Conservation (phyloP, 306 rosid species). For the Dalbergia oliveri region DNA sequence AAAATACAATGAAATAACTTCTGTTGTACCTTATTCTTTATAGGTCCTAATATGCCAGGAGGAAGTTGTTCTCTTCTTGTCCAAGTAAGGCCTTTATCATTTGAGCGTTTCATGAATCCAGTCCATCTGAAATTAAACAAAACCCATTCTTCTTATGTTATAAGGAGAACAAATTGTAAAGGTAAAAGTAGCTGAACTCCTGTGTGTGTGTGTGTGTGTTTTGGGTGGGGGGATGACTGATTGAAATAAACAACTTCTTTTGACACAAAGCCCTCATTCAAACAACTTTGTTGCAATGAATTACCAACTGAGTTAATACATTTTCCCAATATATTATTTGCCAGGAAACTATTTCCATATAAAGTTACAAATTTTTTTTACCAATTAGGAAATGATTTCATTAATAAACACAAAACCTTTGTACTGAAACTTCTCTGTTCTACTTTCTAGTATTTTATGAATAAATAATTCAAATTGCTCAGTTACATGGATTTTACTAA, state of each 20-base stretch:
- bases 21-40: constrained; percentile 83
- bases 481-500: constrained; percentile 2
- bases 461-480: constrained; percentile 30
- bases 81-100: constrained; percentile 86
- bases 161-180: constrained; percentile 31
- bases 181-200: constrained; percentile 13
- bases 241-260: background rate
- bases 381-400: constrained; percentile 10
- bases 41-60: constrained; percentile 97
- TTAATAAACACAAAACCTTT: constrained; percentile 1
- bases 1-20: constrained; percentile 31
- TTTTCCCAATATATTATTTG: constrained; percentile 19
- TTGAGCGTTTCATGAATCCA: constrained; percentile 86
- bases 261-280: constrained; percentile 17
- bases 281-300: background rate
- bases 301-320: background rate
- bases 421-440: constrained; percentile 9
- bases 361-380: background rate
- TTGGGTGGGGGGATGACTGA: background rate
- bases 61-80: constrained; percentile 92
- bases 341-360: constrained; percentile 1
- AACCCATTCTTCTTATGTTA: background rate
- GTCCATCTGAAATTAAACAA: constrained; percentile 77
- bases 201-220: background rate
- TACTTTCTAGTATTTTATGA: constrained; percentile 1